Conservation (phyloP, 495 filamentous ascomycete genomes). For the Staphylotrichum tortipilum region DNA sequence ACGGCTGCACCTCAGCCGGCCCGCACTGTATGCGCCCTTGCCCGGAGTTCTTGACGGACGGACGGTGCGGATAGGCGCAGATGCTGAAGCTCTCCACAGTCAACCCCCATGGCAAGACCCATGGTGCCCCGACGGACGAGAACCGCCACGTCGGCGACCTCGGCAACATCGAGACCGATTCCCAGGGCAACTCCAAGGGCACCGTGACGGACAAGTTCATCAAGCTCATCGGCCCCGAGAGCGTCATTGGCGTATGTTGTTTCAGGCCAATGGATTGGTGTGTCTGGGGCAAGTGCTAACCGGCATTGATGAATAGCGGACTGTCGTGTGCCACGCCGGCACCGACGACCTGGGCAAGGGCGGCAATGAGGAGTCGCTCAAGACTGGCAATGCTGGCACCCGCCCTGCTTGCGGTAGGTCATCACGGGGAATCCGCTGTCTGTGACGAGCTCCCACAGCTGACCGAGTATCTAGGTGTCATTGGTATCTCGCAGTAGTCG, state of each 20-base stretch:
- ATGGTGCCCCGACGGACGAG: slow-evolving; percentile 76
- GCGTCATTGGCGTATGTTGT: slow-evolving; percentile 84
- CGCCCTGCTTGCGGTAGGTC: slow-evolving; percentile 78
- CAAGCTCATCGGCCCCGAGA: slow-evolving; percentile 92
- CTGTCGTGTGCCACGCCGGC: slow-evolving; percentile 86
- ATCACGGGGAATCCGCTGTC: slow-evolving; percentile 25
- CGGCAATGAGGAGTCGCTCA: slow-evolving; percentile 84
- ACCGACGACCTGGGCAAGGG: slow-evolving; percentile 94
- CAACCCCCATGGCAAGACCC: slow-evolving; percentile 87
- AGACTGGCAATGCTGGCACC: slow-evolving; percentile 89
- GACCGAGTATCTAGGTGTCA: slow-evolving; percentile 54
- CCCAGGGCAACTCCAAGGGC: slow-evolving; percentile 76
- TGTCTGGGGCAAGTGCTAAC: too few species aligned
- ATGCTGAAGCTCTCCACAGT: slow-evolving; percentile 42
- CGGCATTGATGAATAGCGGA: slow-evolving; percentile 66
- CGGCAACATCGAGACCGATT: slow-evolving; percentile 93
- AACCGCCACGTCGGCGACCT: slow-evolving; percentile 93
- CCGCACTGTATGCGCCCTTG: slow-evolving; percentile 69
- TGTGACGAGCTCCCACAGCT: slow-evolving; percentile 1
- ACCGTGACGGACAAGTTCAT: slow-evolving; percentile 65
- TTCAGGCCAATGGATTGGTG: too few species aligned
- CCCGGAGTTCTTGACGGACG: too few species aligned
- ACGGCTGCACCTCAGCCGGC: slow-evolving; percentile 95
- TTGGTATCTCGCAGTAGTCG: slow-evolving; percentile 73
- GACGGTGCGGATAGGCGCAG: background rate